A percentile compares a stretch with the other conserved stretches of the same genome.
Conservation (phyloP, 164 flowering plant genomes). For the Nelumbo lutea region DNA sequence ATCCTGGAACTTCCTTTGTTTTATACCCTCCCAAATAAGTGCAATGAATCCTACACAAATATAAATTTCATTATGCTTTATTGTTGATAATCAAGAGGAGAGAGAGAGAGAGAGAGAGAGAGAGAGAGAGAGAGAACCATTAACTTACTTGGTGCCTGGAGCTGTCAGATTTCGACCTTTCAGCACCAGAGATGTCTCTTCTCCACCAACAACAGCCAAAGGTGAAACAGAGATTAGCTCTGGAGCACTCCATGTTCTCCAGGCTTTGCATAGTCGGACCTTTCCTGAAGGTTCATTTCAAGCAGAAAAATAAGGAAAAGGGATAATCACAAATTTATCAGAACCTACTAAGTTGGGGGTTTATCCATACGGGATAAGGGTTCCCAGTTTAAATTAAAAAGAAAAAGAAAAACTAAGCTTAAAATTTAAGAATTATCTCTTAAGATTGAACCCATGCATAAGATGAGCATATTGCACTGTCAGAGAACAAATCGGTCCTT, state of each 20-base stretch:
- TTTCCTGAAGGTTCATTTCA: slow-evolving; percentile 44
- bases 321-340: neutral
- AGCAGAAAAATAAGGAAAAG: slow-evolving; percentile 7
- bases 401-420: neutral
- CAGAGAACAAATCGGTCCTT: slow-evolving; percentile 10
- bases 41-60: slow-evolving; percentile 63
- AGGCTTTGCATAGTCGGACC: slow-evolving; percentile 60
- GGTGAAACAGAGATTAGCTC: slow-evolving; percentile 71
- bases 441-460: no score
- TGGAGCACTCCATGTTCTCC: slow-evolving; percentile 68
- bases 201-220: slow-evolving; percentile 74
- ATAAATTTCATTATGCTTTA: neutral
- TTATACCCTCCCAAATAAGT: slow-evolving; percentile 59
- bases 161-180: slow-evolving; percentile 60
- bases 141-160: slow-evolving; percentile 68
- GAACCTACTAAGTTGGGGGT: no score
- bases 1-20: slow-evolving; percentile 40
- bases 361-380: neutral
- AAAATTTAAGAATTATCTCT: no score
- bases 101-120: neutral
- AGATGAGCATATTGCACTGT: neutral
- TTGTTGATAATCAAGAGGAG: neutral
- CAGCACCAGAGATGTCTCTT: slow-evolving; percentile 50
- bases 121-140: neutral
- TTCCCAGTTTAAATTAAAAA: neutral